A percentile compares a stretch with the other conserved stretches of the same genome.
phyloP scores from a whole-genome alignment of 202 grass and related monocot genomes.

The Zoysia matrella region DNA sequence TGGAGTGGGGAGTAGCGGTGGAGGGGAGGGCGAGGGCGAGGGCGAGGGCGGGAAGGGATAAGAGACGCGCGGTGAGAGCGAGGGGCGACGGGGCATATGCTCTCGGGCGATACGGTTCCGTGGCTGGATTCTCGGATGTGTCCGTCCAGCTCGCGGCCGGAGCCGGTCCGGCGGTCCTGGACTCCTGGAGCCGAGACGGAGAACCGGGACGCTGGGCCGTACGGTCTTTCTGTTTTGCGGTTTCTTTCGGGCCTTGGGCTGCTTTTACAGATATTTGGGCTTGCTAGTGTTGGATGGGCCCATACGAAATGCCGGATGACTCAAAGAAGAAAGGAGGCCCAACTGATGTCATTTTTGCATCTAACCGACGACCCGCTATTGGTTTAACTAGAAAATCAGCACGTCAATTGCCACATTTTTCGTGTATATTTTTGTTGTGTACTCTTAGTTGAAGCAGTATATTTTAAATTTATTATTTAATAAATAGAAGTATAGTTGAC shows the following conservation, averaged over 20 bases:
- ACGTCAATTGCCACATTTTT: too few relatives aligned
- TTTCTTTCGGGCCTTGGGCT: not conserved
- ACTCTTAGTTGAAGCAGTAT: too few relatives aligned
- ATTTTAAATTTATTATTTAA: too few relatives aligned
- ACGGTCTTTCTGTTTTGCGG: not conserved
- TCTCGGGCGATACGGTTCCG: conserved; percentile 41
- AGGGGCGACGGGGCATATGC: conserved; percentile 49
- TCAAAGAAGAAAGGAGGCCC: not conserved
- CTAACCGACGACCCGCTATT: too few relatives aligned
- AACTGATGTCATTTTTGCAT: not conserved
- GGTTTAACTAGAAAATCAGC: too few relatives aligned
- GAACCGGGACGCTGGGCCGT: not conserved
- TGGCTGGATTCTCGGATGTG: not conserved
- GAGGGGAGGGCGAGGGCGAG: not conserved
- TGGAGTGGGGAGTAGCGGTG: not conserved
- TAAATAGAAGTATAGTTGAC: too few relatives aligned
- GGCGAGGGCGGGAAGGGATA: conserved; percentile 46
- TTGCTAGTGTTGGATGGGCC: not conserved
- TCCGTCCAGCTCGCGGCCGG: not conserved
- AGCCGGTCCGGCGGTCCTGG: too few relatives aligned
- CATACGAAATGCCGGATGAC: too few relatives aligned
- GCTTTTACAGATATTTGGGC: not conserved
- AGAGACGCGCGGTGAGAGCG: conserved; percentile 37
- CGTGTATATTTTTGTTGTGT: too few relatives aligned
- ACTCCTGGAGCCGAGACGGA: conserved; percentile 7